phyloP scores from a whole-genome alignment of 225 moss, liverwort and hornwort species.

The Straminergon stramineum region DNA sequence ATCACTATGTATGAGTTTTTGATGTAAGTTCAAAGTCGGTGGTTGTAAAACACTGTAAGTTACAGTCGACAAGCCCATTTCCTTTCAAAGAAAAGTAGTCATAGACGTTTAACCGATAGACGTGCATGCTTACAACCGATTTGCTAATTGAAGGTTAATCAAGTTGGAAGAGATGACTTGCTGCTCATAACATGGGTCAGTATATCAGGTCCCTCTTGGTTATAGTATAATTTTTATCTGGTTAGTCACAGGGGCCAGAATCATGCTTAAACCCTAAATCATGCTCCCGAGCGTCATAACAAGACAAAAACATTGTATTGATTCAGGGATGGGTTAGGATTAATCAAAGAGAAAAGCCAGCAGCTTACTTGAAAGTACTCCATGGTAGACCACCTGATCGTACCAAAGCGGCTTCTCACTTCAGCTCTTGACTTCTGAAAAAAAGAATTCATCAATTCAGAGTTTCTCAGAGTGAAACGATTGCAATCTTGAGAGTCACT shows the following conservation, averaged over 20 bases:
- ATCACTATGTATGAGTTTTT: neutral
- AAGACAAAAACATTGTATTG: neutral
- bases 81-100: neutral
- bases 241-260: neutral
- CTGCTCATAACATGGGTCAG: neutral
- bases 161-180: neutral
- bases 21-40: neutral
- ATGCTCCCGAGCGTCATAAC: neutral
- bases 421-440: neutral
- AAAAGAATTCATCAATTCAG: neutral
- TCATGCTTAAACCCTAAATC: neutral
- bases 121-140: no score
- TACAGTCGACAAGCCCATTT: neutral
- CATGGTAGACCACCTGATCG: neutral
- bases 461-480: neutral
- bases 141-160: neutral
- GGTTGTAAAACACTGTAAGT: neutral
- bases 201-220: neutral
- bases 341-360: neutral
- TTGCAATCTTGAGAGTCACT: neutral
- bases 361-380: slow-evolving; percentile 16
- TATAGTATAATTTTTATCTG: neutral
- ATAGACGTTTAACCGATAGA: neutral
- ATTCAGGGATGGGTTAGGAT: neutral
- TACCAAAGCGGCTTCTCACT: neutral